Base-by-base conservation (phyloP, 768 basidiomycete genomes). In the Collybiopsis confluens region DNA sequence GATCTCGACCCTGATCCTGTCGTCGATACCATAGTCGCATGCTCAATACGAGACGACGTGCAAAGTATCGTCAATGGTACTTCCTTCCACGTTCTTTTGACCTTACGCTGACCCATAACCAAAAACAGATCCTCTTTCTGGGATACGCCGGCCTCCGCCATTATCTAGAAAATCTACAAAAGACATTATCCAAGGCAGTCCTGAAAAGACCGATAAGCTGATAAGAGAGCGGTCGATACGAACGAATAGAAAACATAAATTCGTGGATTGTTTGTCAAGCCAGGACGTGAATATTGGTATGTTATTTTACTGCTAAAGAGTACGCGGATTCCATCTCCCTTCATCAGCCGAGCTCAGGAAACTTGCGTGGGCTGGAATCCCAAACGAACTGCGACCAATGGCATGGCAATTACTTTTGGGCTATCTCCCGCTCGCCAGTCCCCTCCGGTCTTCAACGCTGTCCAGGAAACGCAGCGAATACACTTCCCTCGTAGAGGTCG, bases 331-430 rank as follows among this genome's bases (percentile, higher is more conserved):
- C 58, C 58, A 54, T 49, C 57, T 55, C 24, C 8, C 21, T 26
- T 6, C n/a, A 48, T 21, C 58, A 90, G 90, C 82, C 18, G 90
- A 92, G 65, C 75, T 99, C 57, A 79, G 94, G 45, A 93, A 92
- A 64, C 80, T 97, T 45, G 87, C 94, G 18, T 99, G 97, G 97
- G 87, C 88, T 47, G 97, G 97, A 21, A 89, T 98, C 23, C 96
- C 97, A 0, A 66, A 69, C 52, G 90, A 94, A 61, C 74, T 99
- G 24, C 80, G 97, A 37, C 92, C 93, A 0, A 81, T 97, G 64
- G 89, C 87, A 23, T 99, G 97, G 97, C 93, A 93, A 64, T 75
- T 98, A 45, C 78, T 99, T 28, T 82, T 98, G 36, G 95, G 95
- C 20, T 98, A 98, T 68, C 80, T 97, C 24, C 96, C 97, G 1